phyloP scores from a whole-genome alignment of 305 asterid genomes.

The Caryopteris hybrid region DNA sequence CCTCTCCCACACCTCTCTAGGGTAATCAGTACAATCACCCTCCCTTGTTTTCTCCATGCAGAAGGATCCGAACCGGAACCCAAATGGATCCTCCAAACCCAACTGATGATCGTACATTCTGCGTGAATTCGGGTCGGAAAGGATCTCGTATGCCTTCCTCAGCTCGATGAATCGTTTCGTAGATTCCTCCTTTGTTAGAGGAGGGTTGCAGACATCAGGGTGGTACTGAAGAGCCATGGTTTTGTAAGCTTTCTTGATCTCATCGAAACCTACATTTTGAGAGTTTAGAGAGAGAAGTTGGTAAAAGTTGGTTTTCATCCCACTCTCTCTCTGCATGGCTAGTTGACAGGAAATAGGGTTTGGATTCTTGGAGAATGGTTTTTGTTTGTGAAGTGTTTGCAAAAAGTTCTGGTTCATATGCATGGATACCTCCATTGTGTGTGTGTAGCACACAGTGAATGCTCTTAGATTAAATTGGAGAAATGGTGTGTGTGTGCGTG shows the following conservation, averaged over 20 bases:
- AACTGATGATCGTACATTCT: conserved; percentile 33
- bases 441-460: not conserved
- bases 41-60: no score
- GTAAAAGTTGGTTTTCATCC: conserved; percentile 26
- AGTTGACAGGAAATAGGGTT: not conserved
- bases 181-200: conserved; percentile 30
- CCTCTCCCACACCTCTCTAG: conserved; percentile 45
- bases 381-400: not conserved
- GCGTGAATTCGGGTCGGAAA: conserved; percentile 39
- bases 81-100: conserved; percentile 11
- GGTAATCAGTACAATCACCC: not conserved
- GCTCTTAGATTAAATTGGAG: not conserved
- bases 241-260: conserved; percentile 46
- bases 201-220: conserved; percentile 36
- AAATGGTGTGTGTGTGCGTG: not conserved
- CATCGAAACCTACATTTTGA: conserved; percentile 33
- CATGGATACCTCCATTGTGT: conserved; percentile 21
- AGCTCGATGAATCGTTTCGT: conserved; percentile 37
- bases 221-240: conserved; percentile 41
- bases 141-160: conserved; percentile 40
- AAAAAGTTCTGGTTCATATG: not conserved
- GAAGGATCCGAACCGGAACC: not conserved
- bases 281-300: conserved; percentile 37
- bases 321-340: conserved; percentile 15
- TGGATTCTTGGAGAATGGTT: not conserved